A percentile compares a stretch with the other conserved stretches of the same genome.
phyloP scores from a whole-genome alignment of 208 protist genomes.

The Crithidia bombi region DNA sequence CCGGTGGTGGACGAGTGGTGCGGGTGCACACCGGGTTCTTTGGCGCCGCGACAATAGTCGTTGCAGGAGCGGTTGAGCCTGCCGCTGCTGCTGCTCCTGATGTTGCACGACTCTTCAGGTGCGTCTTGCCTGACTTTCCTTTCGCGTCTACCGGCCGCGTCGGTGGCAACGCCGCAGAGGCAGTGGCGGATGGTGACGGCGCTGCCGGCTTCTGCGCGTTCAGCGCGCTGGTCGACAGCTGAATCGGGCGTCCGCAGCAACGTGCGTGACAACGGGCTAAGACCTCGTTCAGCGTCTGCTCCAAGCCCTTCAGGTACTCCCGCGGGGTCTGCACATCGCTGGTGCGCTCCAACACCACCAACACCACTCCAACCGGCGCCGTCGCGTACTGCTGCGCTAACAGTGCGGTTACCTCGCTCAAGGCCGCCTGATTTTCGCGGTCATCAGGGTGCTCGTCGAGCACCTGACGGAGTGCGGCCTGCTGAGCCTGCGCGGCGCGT shows the following conservation, averaged over 20 bases:
- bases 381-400: slow-evolving; percentile 11
- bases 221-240: slow-evolving; percentile 16
- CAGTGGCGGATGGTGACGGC: neutral
- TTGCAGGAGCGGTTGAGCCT: no score
- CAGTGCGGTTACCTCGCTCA: slow-evolving; percentile 17
- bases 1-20: slow-evolving; percentile 23
- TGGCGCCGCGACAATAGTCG: slow-evolving; percentile 14
- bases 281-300: slow-evolving; percentile 40
- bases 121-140: neutral
- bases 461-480: slow-evolving; percentile 2
- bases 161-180: neutral
- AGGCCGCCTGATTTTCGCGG: slow-evolving; percentile 10
- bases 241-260: slow-evolving; percentile 42
- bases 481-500: slow-evolving; percentile 19
- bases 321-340: slow-evolving; percentile 41
- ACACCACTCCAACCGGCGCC: slow-evolving; percentile 32
- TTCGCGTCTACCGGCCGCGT: neutral
- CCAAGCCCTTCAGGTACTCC: slow-evolving; percentile 39
- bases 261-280: slow-evolving; percentile 32
- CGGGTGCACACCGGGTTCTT: slow-evolving; percentile 26
- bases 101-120: slow-evolving; percentile 19
- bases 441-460: slow-evolving; percentile 28
- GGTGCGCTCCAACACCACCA: slow-evolving; percentile 50
- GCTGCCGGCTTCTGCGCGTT: slow-evolving; percentile 1
- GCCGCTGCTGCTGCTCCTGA: neutral